Percentiles rank a stretch among this genome's conserved stretches.
phyloP scores from a whole-genome alignment of 345 rosid species.

The Syzygium jambos region DNA sequence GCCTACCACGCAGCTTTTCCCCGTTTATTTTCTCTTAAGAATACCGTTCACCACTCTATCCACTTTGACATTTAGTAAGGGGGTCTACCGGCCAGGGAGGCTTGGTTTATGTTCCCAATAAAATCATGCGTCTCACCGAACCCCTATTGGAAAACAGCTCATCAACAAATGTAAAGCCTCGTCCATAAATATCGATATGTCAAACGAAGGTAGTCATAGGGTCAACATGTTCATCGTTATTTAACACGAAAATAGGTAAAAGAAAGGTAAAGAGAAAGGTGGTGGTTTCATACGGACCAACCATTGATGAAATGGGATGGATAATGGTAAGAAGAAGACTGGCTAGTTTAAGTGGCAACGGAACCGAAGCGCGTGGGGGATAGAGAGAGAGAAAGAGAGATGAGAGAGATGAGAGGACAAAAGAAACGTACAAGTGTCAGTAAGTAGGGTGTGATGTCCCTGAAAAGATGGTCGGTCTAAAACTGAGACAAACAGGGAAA shows the following conservation, averaged over 20 bases:
- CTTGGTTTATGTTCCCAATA: neutral
- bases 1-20: neutral
- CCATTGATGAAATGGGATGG: neutral
- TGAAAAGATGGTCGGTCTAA: neutral
- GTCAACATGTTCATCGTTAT: neutral
- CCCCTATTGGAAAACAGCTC: neutral
- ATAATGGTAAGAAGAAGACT: neutral
- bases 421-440: neutral
- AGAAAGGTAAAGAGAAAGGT: neutral
- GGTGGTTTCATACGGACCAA: neutral
- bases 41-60: neutral
- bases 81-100: neutral
- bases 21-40: neutral
- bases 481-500: neutral
- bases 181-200: neutral
- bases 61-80: neutral
- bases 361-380: neutral
- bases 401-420: neutral
- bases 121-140: neutral
- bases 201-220: neutral
- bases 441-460: neutral
- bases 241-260: neutral
- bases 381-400: neutral
- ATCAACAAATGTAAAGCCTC: neutral
- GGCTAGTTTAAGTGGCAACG: neutral